Percentiles rank a stretch among this genome's conserved stretches.
Evolutionary conservation across 2,329 filamentous ascomycete species (phyloP).

Genomic region (Ophiosphaerella herpotricha): DNA sequence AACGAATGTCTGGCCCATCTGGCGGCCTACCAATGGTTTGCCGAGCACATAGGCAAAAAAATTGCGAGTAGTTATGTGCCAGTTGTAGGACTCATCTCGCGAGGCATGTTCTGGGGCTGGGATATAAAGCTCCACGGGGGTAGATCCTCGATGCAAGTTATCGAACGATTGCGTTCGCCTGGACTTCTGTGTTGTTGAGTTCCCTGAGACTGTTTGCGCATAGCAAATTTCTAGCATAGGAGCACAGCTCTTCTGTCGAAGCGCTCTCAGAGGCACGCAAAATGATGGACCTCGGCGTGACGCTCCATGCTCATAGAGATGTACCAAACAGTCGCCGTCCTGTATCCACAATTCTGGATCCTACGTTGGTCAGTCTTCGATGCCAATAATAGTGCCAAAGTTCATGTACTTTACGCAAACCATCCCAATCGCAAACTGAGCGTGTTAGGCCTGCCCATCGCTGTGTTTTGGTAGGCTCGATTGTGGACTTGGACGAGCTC

Average conservation of each 20-base stretch:
- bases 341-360: slow-evolving; percentile 73
- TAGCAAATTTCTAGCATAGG: slow-evolving; percentile 60
- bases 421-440: slow-evolving; percentile 49
- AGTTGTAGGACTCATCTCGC: slow-evolving; percentile 61
- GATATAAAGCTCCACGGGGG: slow-evolving; percentile 67
- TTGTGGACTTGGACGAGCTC: slow-evolving; percentile 21
- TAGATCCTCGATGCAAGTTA: slow-evolving; percentile 42
- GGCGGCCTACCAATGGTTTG: slow-evolving; percentile 68
- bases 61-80: slow-evolving; percentile 73
- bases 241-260: slow-evolving; percentile 63
- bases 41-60: slow-evolving; percentile 73
- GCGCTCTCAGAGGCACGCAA: slow-evolving; percentile 62
- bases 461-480: slow-evolving; percentile 32
- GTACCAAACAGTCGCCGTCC: slow-evolving; percentile 70
- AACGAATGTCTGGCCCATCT: slow-evolving; percentile 67
- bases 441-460: slow-evolving; percentile 42
- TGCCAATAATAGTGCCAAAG: background rate
- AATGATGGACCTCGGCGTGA: slow-evolving; percentile 71
- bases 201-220: slow-evolving; percentile 26
- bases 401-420: slow-evolving; percentile 50
- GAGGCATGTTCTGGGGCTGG: slow-evolving; percentile 62
- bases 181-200: slow-evolving; percentile 6
- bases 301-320: slow-evolving; percentile 69
- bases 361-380: slow-evolving; percentile 48
- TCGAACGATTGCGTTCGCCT: slow-evolving; percentile 40